Evolutionary conservation across 371 early-diverging fungal species (phyloP).

Genomic region (Entomophthora muscae): DNA sequence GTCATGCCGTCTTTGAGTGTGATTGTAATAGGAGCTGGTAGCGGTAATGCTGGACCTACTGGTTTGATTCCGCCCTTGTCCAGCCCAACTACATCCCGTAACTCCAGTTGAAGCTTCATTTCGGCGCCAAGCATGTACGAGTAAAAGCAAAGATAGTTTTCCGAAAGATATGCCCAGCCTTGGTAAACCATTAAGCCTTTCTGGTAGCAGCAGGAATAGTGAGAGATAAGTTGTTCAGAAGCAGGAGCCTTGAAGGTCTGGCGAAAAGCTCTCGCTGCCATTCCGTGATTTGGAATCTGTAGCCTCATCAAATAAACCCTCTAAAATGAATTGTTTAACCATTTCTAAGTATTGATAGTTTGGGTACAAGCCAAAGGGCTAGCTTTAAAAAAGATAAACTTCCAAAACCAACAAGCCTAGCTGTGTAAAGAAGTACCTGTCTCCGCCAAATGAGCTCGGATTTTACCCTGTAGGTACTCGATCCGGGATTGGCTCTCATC

Average conservation of each 20-base stretch:
- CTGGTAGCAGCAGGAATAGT: constrained; percentile 84
- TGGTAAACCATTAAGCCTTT: constrained; percentile 68
- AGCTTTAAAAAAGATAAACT: constrained; percentile 19
- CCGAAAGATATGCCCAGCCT: constrained; percentile 93
- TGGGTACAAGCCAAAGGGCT: too few species aligned
- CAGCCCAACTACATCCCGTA: constrained; percentile 78
- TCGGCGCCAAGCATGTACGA: constrained; percentile 85
- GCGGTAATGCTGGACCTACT: constrained; percentile 8
- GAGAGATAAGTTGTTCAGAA: constrained; percentile 76
- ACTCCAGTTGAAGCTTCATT: constrained; percentile 71
- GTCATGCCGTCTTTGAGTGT: constrained; percentile 56
- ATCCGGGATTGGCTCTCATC: constrained; percentile 43
- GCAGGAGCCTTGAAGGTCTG: constrained; percentile 70
- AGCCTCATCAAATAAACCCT: constrained; percentile 56
- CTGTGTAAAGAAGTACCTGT: constrained; percentile 27
- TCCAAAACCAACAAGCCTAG: too few species aligned
- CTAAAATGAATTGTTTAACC: constrained; percentile 22
- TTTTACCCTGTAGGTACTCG: constrained; percentile 58
- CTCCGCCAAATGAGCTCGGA: constrained; percentile 57
- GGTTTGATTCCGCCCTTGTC: constrained; percentile 63
- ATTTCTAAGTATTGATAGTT: too few species aligned
- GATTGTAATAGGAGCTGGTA: constrained; percentile 74
- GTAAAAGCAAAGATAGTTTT: constrained; percentile 85
- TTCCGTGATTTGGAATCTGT: constrained; percentile 62
- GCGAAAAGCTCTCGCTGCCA: constrained; percentile 77